phyloP scores from a whole-genome alignment of 2,329 filamentous ascomycete species.

The Penicillium brevicompactum region DNA sequence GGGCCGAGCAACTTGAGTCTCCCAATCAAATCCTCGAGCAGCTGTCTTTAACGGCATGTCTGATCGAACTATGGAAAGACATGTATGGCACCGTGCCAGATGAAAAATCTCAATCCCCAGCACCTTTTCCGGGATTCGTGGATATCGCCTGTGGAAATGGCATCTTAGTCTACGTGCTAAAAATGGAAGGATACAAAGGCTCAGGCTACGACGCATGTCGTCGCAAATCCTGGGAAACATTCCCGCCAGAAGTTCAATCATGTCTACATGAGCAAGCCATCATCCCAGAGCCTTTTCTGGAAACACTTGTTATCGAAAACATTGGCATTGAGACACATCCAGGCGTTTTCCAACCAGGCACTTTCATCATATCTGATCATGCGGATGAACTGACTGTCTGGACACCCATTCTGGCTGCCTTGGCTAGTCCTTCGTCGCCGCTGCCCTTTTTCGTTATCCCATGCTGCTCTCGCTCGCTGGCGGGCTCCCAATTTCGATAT shows the following conservation, averaged over 20 bases:
- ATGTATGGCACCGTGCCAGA: slow-evolving; percentile 64
- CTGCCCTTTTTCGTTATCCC: slow-evolving; percentile 91
- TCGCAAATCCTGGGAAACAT: slow-evolving; percentile 81
- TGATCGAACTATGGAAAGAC: slow-evolving; percentile 85
- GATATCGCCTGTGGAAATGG: slow-evolving; percentile 97
- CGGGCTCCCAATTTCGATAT: slow-evolving; percentile 70
- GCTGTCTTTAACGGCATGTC: slow-evolving; percentile 83
- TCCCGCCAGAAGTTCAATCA: slow-evolving; percentile 54
- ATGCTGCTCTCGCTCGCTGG: slow-evolving; percentile 88
- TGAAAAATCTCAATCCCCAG: slow-evolving; percentile 20
- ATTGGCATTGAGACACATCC: slow-evolving; percentile 31
- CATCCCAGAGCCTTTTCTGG: slow-evolving; percentile 56
- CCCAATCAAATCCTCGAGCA: slow-evolving; percentile 96
- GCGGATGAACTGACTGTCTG: slow-evolving; percentile 94
- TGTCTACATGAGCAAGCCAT: slow-evolving; percentile 63
- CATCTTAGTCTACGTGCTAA: slow-evolving; percentile 79
- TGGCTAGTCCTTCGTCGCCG: slow-evolving; percentile 55
- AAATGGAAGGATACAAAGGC: slow-evolving; percentile 76
- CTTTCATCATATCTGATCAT: slow-evolving; percentile 96
- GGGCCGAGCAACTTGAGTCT: slow-evolving; percentile 86
- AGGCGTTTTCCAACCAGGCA: slow-evolving; percentile 71
- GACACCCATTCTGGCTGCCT: slow-evolving; percentile 83
- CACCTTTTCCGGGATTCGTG: slow-evolving; percentile 80
- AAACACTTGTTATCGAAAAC: slow-evolving; percentile 20
- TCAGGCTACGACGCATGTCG: slow-evolving; percentile 91